Conservation (phyloP, 495 filamentous ascomycete genomes). For the Talaromyces borbonicus region DNA sequence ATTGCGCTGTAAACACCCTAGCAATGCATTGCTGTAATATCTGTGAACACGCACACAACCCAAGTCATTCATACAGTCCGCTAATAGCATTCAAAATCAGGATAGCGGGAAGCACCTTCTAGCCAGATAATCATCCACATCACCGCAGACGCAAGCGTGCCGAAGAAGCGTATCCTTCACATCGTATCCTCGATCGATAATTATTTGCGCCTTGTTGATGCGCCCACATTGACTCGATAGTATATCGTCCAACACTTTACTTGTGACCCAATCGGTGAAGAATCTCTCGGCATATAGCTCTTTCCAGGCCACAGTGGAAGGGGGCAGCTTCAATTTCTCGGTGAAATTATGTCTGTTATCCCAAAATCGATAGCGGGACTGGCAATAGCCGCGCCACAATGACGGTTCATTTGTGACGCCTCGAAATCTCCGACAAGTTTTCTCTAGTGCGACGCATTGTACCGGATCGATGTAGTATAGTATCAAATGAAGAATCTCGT, state of each 20-base stretch:
- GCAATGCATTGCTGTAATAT: slow-evolving; percentile 61
- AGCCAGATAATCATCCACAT: slow-evolving; percentile 65
- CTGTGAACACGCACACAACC: too few relatives aligned
- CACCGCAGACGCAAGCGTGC: slow-evolving; percentile 48
- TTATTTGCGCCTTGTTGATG: slow-evolving; percentile 54
- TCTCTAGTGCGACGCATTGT: slow-evolving; percentile 38
- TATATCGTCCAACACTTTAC: slow-evolving; percentile 55
- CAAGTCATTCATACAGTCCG: neutral
- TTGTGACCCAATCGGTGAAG: slow-evolving; percentile 43
- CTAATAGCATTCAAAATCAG: neutral
- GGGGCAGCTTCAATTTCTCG: slow-evolving; percentile 40
- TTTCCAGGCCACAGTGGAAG: slow-evolving; percentile 67
- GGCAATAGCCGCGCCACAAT: slow-evolving; percentile 73
- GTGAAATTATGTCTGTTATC: slow-evolving; percentile 51
- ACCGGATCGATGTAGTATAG: slow-evolving; percentile 48
- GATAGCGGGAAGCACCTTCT: slow-evolving; percentile 46
- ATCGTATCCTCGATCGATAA: slow-evolving; percentile 71
- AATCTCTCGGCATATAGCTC: slow-evolving; percentile 53
- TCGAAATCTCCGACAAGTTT: slow-evolving; percentile 53
- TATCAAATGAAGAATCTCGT: slow-evolving; percentile 66
- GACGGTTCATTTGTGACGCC: slow-evolving; percentile 57
- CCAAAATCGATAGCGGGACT: slow-evolving; percentile 61
- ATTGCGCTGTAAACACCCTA: slow-evolving; percentile 72
- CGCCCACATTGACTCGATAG: slow-evolving; percentile 57
- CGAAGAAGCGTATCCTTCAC: slow-evolving; percentile 73